These are phyloP conservation scores for Ramularia collo-cygni DNA, from an alignment of 2,329 filamentous ascomycete species.

Conservation along the genomic window DNA sequence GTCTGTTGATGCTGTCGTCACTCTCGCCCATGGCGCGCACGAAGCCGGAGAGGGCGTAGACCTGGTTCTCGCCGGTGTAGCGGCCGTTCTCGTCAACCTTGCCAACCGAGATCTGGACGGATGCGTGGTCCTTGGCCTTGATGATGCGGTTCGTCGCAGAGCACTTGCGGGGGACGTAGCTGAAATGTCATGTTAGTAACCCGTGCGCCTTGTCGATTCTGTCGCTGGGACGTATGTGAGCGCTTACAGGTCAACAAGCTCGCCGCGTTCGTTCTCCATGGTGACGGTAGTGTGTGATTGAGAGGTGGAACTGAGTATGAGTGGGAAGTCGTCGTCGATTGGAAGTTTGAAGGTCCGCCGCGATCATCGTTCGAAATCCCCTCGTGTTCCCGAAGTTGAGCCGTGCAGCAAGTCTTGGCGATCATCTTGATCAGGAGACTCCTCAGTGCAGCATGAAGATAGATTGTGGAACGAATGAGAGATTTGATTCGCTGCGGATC, in stretches of 20 bases:
- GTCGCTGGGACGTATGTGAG: constrained; percentile 13
- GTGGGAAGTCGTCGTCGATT: too few relatives aligned
- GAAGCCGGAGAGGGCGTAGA: constrained; percentile 96
- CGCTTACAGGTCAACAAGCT: constrained; percentile 96
- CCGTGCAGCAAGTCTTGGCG: too few relatives aligned
- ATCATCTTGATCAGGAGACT: too few relatives aligned
- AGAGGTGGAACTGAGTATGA: too few relatives aligned
- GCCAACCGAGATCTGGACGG: constrained; percentile 91
- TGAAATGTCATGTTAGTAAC: constrained; percentile 40
- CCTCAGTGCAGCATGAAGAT: too few relatives aligned
- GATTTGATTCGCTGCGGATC: too few relatives aligned
- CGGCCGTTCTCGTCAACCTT: constrained; percentile 99
- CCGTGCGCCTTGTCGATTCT: too few relatives aligned
- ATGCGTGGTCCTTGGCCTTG: constrained; percentile 99
- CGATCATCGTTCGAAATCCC: too few relatives aligned
- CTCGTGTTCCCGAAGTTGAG: too few relatives aligned
- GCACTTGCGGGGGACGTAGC: constrained; percentile 99
- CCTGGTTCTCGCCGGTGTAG: constrained; percentile 93
- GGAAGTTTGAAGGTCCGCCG: too few relatives aligned
- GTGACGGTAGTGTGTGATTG: constrained; percentile 28
- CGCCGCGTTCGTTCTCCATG: constrained; percentile 99
- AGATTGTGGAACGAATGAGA: too few relatives aligned
- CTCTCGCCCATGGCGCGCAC: constrained; percentile 96
- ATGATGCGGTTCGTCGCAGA: constrained; percentile 99
- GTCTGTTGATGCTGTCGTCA: constrained; percentile 92